These are phyloP conservation scores for Jatropha podagrica DNA, from an alignment of 441 rosid species.

Conservation along the genomic window DNA sequence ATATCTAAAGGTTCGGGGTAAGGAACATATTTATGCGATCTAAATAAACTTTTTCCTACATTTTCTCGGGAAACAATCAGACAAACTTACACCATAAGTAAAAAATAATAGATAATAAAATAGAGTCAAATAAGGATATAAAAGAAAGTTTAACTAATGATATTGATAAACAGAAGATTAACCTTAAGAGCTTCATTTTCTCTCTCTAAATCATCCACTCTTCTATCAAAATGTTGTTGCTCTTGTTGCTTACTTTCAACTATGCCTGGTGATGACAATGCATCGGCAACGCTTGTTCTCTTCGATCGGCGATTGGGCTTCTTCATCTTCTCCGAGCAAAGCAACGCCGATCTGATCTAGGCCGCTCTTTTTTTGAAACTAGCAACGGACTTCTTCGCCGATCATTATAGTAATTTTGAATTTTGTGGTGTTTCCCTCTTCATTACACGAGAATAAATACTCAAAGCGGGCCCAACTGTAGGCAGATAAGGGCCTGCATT, in stretches of 20 bases:
- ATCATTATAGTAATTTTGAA: background rate
- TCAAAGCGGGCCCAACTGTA: too few relatives aligned
- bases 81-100: background rate
- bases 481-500: too few relatives aligned
- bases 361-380: background rate
- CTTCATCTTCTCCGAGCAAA: slow-evolving; percentile 41
- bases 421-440: slow-evolving; percentile 17
- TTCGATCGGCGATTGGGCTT: slow-evolving; percentile 62
- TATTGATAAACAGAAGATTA: background rate
- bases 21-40: background rate
- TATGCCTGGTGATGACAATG: slow-evolving; percentile 29
- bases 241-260: slow-evolving; percentile 15
- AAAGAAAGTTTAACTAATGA: background rate
- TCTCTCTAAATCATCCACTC: slow-evolving; percentile 54
- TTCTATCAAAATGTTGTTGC: slow-evolving; percentile 25
- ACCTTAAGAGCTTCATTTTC: slow-evolving; percentile 70
- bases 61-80: slow-evolving; percentile 20
- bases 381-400: background rate
- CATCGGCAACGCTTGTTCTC: slow-evolving; percentile 31
- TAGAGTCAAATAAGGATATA: background rate
- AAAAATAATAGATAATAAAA: background rate
- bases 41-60: slow-evolving; percentile 8
- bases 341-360: background rate
- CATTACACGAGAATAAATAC: background rate
- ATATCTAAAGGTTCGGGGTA: background rate